A percentile compares a stretch with the other conserved stretches of the same genome.
Evolutionary conservation across 2,329 filamentous ascomycete genomes (phyloP).

Genomic region (Aspergillus ruber): DNA sequence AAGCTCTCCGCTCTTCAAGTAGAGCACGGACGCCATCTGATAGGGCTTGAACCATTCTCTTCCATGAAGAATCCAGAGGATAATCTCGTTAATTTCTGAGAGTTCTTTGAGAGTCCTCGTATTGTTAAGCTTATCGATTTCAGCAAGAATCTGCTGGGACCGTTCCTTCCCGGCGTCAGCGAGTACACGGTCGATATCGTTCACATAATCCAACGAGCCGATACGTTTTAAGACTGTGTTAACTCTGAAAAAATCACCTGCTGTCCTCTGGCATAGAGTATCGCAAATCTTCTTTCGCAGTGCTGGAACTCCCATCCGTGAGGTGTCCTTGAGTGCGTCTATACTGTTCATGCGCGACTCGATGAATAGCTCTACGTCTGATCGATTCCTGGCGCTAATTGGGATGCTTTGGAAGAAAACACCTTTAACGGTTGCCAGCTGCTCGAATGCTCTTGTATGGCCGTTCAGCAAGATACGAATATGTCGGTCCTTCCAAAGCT

Average conservation of each 20-base stretch:
- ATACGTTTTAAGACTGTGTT: conserved; percentile 20
- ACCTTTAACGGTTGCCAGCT: conserved; percentile 7
- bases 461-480: conserved; percentile 18
- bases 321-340: conserved; percentile 17
- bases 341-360: conserved; percentile 19
- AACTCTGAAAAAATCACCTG: conserved; percentile 21
- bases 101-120: conserved; percentile 18
- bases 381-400: conserved; percentile 13
- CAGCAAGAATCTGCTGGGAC: conserved; percentile 17
- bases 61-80: conserved; percentile 19
- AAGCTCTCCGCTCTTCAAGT: conserved; percentile 16
- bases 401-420: conserved; percentile 8
- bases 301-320: conserved; percentile 11
- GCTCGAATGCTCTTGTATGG: conserved; percentile 13
- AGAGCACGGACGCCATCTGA: conserved; percentile 17
- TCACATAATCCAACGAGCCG: conserved; percentile 18
- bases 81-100: conserved; percentile 22
- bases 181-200: conserved; percentile 20
- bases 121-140: conserved; percentile 18
- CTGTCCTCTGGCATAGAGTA: conserved; percentile 14
- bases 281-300: conserved; percentile 14
- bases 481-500: conserved; percentile 2
- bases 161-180: conserved; percentile 17
- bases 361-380: conserved; percentile 19
- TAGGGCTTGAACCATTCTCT: conserved; percentile 10